A percentile compares a stretch with the other conserved stretches of the same genome.
phyloP scores from a whole-genome alignment of 805 yeast genomes.

The Naumovozyma baii region DNA sequence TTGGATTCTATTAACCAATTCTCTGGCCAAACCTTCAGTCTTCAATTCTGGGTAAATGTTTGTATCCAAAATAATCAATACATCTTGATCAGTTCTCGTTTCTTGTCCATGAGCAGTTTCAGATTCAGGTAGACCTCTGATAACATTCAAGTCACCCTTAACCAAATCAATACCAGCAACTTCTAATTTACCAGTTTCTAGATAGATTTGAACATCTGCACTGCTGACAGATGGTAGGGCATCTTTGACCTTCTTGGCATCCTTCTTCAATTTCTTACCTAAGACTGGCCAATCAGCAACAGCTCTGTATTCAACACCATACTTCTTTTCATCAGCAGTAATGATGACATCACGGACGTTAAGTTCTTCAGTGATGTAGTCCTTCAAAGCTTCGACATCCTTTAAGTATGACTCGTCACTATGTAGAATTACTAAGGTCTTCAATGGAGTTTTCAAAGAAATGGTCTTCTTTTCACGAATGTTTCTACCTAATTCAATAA shows the following conservation, averaged over 20 bases:
- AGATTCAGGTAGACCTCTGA: slow-evolving; percentile 75
- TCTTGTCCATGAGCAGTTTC: slow-evolving; percentile 65
- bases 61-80: slow-evolving; percentile 80
- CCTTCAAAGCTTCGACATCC: slow-evolving; percentile 69
- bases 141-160: slow-evolving; percentile 80
- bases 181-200: slow-evolving; percentile 60
- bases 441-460: slow-evolving; percentile 90
- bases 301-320: slow-evolving; percentile 85
- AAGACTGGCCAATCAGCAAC: slow-evolving; percentile 98
- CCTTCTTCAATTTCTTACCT: slow-evolving; percentile 94
- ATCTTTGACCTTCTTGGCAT: slow-evolving; percentile 86
- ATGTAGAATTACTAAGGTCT: slow-evolving; percentile 76
- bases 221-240: slow-evolving; percentile 80
- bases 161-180: slow-evolving; percentile 87
- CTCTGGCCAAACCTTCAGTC: slow-evolving; percentile 94
- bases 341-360: slow-evolving; percentile 82
- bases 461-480: slow-evolving; percentile 93
- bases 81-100: slow-evolving; percentile 80
- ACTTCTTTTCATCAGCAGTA: slow-evolving; percentile 82
- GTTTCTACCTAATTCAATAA: slow-evolving; percentile 90
- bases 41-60: slow-evolving; percentile 79
- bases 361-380: slow-evolving; percentile 80
- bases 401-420: slow-evolving; percentile 62
- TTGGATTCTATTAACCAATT: slow-evolving; percentile 92
- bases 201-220: slow-evolving; percentile 68